Base-by-base conservation (phyloP, 2,329 filamentous ascomycete species). In the Nemania abortiva region DNA sequence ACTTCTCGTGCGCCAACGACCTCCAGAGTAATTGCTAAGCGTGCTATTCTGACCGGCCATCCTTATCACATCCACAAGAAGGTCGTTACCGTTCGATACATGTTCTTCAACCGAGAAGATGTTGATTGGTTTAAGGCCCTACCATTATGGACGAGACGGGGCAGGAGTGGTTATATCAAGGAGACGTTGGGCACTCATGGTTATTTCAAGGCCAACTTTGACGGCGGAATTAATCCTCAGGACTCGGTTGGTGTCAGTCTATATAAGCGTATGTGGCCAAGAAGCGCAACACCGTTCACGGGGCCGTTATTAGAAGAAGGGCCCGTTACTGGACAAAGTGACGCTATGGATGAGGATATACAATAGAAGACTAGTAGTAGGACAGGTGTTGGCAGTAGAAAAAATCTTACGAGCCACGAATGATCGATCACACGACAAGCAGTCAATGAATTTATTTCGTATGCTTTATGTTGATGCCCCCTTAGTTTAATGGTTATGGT, bases 181-280 rank as follows among this genome's bases (percentile, higher is more conserved):
- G 96, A 99, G 84, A 88, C 91, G 66, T 83, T 99, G 58, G 96
- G 96, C 75, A 99, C 96, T 42, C 96, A 99, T 81, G 96, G 96
- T n/a, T 99, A 99, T 84, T 98, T 98, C 88, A 99, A 99, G 86
- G 96, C 96, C 13, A 98, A 92, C 1, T 99, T 99, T 83, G 97
- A 99, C 80, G 94, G 91, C 13, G 93, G 92, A 79, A 95, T 99
- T 80, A 98, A 98, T 81, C 95, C 96, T 1, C 93, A 98, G 82
- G 96, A 99, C 82, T 91, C 94, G 2, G 90, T 99, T 55, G 96
- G 93, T 58, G 92, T 98, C 71, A 97, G 93, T 82, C 79, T 96
- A 77, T 96, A 95, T 79, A 96, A 96, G 87, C 84, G 92, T 24
- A 90, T 95, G 69, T 96, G 91, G 87, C 96, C 96, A 7, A 86